Conservation (phyloP, 306 rosid genomes). For the Lagenaria siceraria region DNA sequence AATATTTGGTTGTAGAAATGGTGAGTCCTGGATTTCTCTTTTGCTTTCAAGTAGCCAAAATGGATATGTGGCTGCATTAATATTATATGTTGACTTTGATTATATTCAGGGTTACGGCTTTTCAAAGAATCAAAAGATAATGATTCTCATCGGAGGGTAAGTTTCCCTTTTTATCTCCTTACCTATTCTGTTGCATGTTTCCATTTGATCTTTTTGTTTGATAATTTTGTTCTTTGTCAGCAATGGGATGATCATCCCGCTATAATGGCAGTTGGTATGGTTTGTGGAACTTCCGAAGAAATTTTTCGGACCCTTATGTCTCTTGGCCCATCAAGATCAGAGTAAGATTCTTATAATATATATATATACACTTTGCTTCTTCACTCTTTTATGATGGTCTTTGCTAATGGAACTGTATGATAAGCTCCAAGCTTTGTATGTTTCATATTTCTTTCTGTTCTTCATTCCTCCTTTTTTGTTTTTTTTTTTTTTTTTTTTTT, state of each 20-base stretch:
- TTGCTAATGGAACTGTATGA: neutral
- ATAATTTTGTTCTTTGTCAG: constrained; percentile 21
- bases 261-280: constrained; percentile 80
- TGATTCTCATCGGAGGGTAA: constrained; percentile 55
- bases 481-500: neutral
- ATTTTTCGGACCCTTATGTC: constrained; percentile 71
- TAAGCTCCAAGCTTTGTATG: neutral
- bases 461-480: no score
- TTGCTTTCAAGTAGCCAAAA: neutral
- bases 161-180: constrained; percentile 14
- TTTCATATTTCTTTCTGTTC: neutral
- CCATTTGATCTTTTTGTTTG: neutral
- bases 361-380: neutral
- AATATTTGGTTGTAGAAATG: constrained; percentile 86
- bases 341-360: constrained; percentile 31
- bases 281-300: constrained; percentile 80
- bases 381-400: constrained; percentile 2
- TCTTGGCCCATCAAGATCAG: constrained; percentile 75
- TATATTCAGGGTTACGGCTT: constrained; percentile 61
- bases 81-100: neutral
- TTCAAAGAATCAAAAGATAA: constrained; percentile 70
- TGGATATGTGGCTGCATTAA: neutral
- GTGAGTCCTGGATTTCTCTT: constrained; percentile 29
- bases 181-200: constrained; percentile 8
- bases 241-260: constrained; percentile 84